Conservation (phyloP, 495 filamentous ascomycete genomes). For the Penicillium malachiteum region DNA sequence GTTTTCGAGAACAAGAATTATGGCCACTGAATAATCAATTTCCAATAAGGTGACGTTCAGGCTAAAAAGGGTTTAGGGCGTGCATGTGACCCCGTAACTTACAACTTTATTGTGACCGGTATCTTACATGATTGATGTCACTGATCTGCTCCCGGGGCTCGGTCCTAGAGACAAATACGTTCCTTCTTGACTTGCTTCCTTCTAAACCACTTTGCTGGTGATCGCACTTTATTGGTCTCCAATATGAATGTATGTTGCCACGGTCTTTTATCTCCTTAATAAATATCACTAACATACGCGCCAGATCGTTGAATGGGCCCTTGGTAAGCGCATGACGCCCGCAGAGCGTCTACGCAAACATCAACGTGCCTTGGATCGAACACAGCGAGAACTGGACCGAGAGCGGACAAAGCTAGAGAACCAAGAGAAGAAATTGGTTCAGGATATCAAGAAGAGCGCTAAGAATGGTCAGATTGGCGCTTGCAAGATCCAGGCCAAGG, state of each 20-base stretch:
- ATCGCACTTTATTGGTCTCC: neutral
- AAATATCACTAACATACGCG: conserved; percentile 8
- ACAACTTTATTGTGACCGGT: conserved; percentile 7
- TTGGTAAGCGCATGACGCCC: conserved; percentile 97
- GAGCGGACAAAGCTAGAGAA: conserved; percentile 94
- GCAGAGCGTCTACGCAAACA: conserved; percentile 96
- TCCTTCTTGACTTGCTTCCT: neutral
- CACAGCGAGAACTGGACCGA: conserved; percentile 91
- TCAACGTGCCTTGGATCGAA: conserved; percentile 93
- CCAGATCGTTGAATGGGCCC: conserved; percentile 96
- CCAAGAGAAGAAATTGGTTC: conserved; percentile 94
- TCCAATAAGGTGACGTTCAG: conserved; percentile 21
- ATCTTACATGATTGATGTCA: conserved; percentile 29
- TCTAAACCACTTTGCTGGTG: neutral
- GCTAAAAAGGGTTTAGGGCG: conserved; percentile 23
- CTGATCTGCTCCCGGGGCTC: conserved; percentile 3
- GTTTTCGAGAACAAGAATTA: conserved; percentile 1
- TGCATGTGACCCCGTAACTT: conserved; percentile 26
- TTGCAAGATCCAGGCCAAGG: conserved; percentile 96
- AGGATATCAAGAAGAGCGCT: conserved; percentile 95
- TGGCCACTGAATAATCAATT: conserved; percentile 13
- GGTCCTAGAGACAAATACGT: conserved; percentile 1
- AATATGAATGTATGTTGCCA: conserved; percentile 60
- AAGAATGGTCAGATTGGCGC: conserved; percentile 97
- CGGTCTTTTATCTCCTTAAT: neutral